phyloP scores from a whole-genome alignment of 768 basidiomycete species.

The Termitomyces sp. region DNA sequence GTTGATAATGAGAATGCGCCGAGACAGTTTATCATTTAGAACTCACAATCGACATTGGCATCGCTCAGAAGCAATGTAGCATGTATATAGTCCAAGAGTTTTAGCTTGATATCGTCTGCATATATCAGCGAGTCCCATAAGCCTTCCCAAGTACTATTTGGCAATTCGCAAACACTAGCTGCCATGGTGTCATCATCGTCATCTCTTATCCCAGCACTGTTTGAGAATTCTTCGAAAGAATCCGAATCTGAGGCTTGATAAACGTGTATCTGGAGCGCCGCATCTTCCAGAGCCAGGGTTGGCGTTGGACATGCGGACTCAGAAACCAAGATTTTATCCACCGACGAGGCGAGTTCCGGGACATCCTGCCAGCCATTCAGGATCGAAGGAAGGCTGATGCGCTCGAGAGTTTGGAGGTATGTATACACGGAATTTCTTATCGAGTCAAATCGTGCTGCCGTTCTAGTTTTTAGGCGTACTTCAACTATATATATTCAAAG shows the following conservation, averaged over 20 bases:
- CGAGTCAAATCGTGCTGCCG: conserved; percentile 72
- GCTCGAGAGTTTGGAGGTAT: conserved; percentile 53
- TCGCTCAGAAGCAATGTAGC: conserved; percentile 92
- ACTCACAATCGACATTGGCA: conserved; percentile 76
- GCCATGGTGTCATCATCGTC: conserved; percentile 81
- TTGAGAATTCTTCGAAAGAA: conserved; percentile 69
- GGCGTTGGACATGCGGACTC: conserved; percentile 61
- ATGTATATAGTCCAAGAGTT: conserved; percentile 90
- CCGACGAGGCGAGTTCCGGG: conserved; percentile 61
- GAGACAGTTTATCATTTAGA: background rate
- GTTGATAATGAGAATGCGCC: background rate
- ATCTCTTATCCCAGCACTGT: conserved; percentile 41
- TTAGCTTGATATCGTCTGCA: conserved; percentile 74
- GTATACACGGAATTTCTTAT: conserved; percentile 59
- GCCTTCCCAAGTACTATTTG: conserved; percentile 79
- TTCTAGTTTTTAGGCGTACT: conserved; percentile 64
- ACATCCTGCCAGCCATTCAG: conserved; percentile 79
- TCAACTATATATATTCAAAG: conserved; percentile 55
- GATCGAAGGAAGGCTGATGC: conserved; percentile 63
- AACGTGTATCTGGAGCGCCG: conserved; percentile 75
- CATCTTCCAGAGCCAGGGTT: conserved; percentile 49
- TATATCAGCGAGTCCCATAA: conserved; percentile 94
- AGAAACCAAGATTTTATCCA: conserved; percentile 71
- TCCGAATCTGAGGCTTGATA: conserved; percentile 76
- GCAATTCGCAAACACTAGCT: conserved; percentile 86